Evolutionary conservation across 768 basidiomycete species (phyloP), one percentile per base, ranked within the genome.

Genomic region (Krasilnikovozyma curviuscula): DNA sequence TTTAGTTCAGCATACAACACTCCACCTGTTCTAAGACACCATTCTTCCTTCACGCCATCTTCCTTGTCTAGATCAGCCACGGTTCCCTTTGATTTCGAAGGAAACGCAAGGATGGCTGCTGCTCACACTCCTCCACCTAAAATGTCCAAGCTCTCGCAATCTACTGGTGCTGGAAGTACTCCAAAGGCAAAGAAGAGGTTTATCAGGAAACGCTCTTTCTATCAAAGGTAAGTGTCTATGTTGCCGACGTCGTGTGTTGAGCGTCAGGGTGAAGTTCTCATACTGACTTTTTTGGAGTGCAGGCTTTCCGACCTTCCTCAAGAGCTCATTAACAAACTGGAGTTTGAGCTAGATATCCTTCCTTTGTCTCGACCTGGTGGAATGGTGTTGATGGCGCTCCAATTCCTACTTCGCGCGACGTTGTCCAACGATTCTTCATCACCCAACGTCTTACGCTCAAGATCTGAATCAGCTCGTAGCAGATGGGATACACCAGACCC

Each of bases 51-150:
- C 28, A 46, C 44, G n/a, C 50, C 50, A 8, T 39, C 50, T 2
- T 42, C 40, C 29, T 32, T 46, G 33, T 42, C 45, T 9, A n/a
- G 50, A 37, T 44, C 45, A 23, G 19, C 44, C 7, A 47, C 47
- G 8, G 40, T 52, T 23, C 50, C 50, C 12, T 52, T 52, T 30
- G 50, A 52, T 29, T 41, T 52, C 33, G 50, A 24, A 25, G 50
- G 24, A 1, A 52, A 35, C 40, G 19, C 25, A 8, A 33, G 33
- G 6, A 46, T 43, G 34, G 24, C 37, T 7, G 19, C 37, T 16
- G 40, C 21, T 16, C 33, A 34, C 21, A 40, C 40, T 10, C 40
- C 50, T n/a, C 31, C 31, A 5, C 18, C 39, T 1, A 9, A 14
- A 1, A 33, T 5, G 3, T 12, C 14, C 4, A 46, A n/a, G n/a